A percentile compares a stretch with the other conserved stretches of the same genome.
phyloP scores from a whole-genome alignment of 768 basidiomycete genomes.

The Mrakia gelida region DNA sequence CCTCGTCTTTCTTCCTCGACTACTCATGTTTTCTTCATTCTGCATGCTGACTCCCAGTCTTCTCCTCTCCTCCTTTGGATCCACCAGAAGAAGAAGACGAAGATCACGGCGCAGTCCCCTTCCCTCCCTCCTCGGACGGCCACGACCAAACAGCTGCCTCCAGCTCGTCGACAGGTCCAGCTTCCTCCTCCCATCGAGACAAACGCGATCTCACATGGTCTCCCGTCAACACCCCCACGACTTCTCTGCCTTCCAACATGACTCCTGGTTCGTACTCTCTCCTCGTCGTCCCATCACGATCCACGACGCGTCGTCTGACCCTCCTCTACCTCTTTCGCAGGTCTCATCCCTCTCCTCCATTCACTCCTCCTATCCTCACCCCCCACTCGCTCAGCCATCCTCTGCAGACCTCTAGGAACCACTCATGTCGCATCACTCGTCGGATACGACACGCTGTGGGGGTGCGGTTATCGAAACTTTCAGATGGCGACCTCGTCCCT shows the following conservation, averaged over 20 bases:
- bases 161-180: background rate
- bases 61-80: background rate
- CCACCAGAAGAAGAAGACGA: background rate
- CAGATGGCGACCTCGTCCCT: slow-evolving; percentile 27
- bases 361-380: background rate
- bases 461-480: slow-evolving; percentile 30
- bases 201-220: slow-evolving; percentile 18
- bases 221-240: background rate
- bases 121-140: background rate
- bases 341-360: slow-evolving; percentile 21
- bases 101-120: background rate
- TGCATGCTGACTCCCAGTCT: background rate
- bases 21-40: background rate
- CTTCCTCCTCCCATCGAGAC: slow-evolving; percentile 1
- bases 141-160: background rate
- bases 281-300: background rate
- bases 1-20: background rate
- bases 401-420: slow-evolving; percentile 12
- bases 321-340: background rate
- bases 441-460: slow-evolving; percentile 18
- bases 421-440: slow-evolving; percentile 11
- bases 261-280: slow-evolving; percentile 11
- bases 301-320: background rate
- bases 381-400: slow-evolving; percentile 20
- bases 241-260: slow-evolving; percentile 18